phyloP scores from a whole-genome alignment of 2,329 filamentous ascomycete genomes.

The Dactylellina leptospora region DNA sequence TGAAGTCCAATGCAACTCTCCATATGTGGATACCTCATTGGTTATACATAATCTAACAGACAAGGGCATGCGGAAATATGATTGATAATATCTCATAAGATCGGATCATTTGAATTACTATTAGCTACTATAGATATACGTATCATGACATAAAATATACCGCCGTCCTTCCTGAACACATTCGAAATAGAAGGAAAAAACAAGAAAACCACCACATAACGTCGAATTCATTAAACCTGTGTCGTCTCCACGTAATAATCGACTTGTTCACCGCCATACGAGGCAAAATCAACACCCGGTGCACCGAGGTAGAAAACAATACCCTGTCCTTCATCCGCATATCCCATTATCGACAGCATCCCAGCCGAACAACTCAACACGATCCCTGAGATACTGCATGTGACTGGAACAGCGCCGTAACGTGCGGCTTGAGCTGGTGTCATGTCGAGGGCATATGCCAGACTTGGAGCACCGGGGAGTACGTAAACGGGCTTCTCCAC shows the following conservation, averaged over 20 bases:
- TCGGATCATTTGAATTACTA: too few relatives aligned
- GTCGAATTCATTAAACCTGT: too few relatives aligned
- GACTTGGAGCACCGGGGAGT: background rate
- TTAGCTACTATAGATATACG: too few relatives aligned
- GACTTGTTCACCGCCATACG: background rate
- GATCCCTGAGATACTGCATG: background rate
- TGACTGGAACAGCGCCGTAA: background rate
- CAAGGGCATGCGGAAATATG: too few relatives aligned
- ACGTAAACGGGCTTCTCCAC: background rate
- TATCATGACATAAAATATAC: too few relatives aligned
- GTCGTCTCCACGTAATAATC: background rate
- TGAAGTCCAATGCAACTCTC: too few relatives aligned
- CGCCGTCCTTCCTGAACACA: too few relatives aligned
- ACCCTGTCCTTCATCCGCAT: constrained; percentile 1
- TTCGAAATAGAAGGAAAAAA: too few relatives aligned
- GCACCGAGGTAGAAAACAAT: background rate
- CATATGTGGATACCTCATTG: too few relatives aligned
- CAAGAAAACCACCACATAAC: too few relatives aligned
- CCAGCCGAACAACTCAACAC: background rate
- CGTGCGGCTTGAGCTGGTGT: background rate
- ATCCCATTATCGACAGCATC: background rate
- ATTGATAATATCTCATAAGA: too few relatives aligned
- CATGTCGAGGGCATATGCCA: background rate
- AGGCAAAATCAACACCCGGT: background rate
- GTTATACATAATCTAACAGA: too few relatives aligned